Conservation (phyloP, 495 filamentous ascomycete genomes). For the Achaetomiella virescens region DNA sequence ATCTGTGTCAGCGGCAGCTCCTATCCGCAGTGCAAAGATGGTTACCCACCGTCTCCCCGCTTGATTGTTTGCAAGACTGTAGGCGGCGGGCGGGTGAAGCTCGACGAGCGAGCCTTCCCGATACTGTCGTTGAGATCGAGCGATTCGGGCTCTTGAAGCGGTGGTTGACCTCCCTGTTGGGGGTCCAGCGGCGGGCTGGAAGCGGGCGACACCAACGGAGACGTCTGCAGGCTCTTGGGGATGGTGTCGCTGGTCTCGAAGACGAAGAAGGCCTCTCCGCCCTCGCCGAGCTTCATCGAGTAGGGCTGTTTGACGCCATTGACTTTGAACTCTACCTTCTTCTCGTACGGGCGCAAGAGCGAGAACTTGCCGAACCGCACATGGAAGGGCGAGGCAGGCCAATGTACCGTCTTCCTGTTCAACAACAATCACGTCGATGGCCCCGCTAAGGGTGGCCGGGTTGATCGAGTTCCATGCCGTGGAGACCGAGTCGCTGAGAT, state of each 20-base stretch:
- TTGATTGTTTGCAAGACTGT: slow-evolving; percentile 23
- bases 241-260: slow-evolving; percentile 90
- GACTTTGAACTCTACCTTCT: slow-evolving; percentile 98
- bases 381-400: slow-evolving; percentile 94
- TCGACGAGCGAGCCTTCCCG: slow-evolving; percentile 31
- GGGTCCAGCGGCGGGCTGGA: slow-evolving; percentile 65
- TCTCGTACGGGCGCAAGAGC: slow-evolving; percentile 88
- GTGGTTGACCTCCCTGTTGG: slow-evolving; percentile 46
- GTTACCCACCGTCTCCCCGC: slow-evolving; percentile 28
- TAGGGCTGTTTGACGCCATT: slow-evolving; percentile 88
- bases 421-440: slow-evolving; percentile 98
- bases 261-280: slow-evolving; percentile 96
- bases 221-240: slow-evolving; percentile 85
- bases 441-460: slow-evolving; percentile 90
- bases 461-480: slow-evolving; percentile 99
- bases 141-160: slow-evolving; percentile 74
- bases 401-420: slow-evolving; percentile 87
- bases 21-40: neutral
- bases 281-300: slow-evolving; percentile 97
- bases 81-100: slow-evolving; percentile 33
- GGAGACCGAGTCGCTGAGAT: slow-evolving; percentile 89
- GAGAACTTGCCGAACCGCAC: slow-evolving; percentile 99
- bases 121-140: slow-evolving; percentile 58
- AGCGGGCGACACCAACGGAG: slow-evolving; percentile 81
- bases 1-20: slow-evolving; percentile 8